Base-by-base conservation (phyloP, 352 stramenopile genomes). In the Blastocystis sp. region DNA sequence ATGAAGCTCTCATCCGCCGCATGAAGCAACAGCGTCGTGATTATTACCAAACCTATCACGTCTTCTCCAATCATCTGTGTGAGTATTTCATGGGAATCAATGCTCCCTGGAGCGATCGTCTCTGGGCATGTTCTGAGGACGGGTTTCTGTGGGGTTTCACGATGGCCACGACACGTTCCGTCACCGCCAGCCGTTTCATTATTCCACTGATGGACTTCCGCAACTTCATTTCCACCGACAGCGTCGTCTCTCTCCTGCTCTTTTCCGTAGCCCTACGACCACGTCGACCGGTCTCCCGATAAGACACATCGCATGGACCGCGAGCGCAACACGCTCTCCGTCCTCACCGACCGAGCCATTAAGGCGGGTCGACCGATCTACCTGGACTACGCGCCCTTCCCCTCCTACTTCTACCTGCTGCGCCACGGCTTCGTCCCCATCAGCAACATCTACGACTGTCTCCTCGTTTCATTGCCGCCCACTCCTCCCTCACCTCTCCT, bases 381-480 rank as follows among this genome's bases (percentile, higher is more conserved):
- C 67, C 29, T 78, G 4, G 34, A 78, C n/a, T 78, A 78, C n/a
- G 67, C 73, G 29, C 6, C 27, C 4, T 78, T 32, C n/a, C 67
- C 67, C 16, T 78, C 67, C 8, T 36, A 78, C 36, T 54, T 42
- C 36, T 78, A 78, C 67, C 29, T 78, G 8, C 51, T 69, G 8
- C 46, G 67, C 16, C 46, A 69, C 32, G 67, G 38, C 8, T 78
- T 78, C 51, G 44, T 61, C 14, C 24, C 67, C 8, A 36, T 57
- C n/a, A 78, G 67, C 36, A 78, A 78, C 1, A 57, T 64, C 24
- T 29, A 64, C 44, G 67, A 78, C 36, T 78, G 67, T 78, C n/a
- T 78, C 8, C 24, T 78, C 9, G n/a, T 78, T 56, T n/a, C 46
- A 9, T 29, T 78, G 8, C 67, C 67, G 7, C 8, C 7, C 38